These are phyloP conservation scores for Triadica sebifera DNA, from an alignment of 345 rosid genomes.

Conservation along the genomic window DNA sequence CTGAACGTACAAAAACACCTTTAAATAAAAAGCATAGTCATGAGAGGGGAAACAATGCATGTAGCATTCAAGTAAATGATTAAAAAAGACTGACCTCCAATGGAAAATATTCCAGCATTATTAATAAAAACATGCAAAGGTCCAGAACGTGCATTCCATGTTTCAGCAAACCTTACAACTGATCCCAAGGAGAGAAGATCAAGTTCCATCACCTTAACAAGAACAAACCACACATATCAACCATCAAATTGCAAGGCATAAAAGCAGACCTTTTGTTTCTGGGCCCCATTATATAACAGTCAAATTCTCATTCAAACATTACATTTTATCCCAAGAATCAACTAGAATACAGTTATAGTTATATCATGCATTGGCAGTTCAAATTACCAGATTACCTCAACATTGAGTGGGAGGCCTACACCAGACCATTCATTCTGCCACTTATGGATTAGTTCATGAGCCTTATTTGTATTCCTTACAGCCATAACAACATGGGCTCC, in stretches of 20 bases:
- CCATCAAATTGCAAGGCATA: not conserved
- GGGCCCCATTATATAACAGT: too few species aligned
- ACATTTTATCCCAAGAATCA: not conserved
- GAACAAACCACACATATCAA: not conserved
- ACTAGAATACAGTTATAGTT: not conserved
- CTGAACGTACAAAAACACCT: too few species aligned
- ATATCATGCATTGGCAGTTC: not conserved
- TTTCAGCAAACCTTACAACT: slow-evolving; percentile 59
- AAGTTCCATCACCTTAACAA: slow-evolving; percentile 77
- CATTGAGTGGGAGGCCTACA: slow-evolving; percentile 66
- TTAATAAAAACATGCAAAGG: slow-evolving; percentile 88
- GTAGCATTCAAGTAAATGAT: too few species aligned
- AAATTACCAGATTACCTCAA: slow-evolving; percentile 48
- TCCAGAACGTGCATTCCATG: slow-evolving; percentile 60
- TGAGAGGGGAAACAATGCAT: too few species aligned
- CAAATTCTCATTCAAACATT: not conserved
- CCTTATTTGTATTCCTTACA: slow-evolving; percentile 76
- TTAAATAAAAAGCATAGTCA: not conserved
- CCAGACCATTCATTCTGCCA: slow-evolving; percentile 84
- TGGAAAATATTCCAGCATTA: slow-evolving; percentile 92
- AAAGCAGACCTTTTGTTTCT: too few species aligned
- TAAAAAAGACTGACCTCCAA: slow-evolving; percentile 82
- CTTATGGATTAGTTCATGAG: slow-evolving; percentile 66
- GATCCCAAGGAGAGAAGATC: slow-evolving; percentile 91
- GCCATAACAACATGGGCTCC: slow-evolving; percentile 99